Base-by-base conservation (phyloP, 345 rosid species). In the Abelmoschus esculentus region DNA sequence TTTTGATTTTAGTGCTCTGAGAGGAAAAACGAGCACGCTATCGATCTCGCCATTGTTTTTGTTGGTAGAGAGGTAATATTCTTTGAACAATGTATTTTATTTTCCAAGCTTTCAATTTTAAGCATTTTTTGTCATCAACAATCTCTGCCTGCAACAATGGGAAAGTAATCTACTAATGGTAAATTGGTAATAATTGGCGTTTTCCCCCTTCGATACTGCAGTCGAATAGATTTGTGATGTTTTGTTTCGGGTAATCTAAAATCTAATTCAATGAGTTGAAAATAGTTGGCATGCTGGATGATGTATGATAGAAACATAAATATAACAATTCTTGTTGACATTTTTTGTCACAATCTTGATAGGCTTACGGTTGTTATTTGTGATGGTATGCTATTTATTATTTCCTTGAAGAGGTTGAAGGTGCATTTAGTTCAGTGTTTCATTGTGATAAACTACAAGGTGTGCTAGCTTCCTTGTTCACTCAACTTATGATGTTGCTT, bases 11-110 rank as follows among this genome's bases (percentile, higher is more conserved):
- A 93, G 96, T 91, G 99, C 78, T 76, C 91, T 7, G 81, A 73
- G 75, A 83, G 81, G 29, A 82, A 90, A 74, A 74, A 66, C 72
- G 76, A 73, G 61, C 88, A 82, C 36, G 57, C 87, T 58, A 78
- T 84, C 73, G 93, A 88, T 74, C 80, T 91, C 22, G 96, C 93
- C 6, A 83, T 88, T 75, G 85, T 95, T 75, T 91, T 95, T 83
- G 81, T 91, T 26, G 98, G 97, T 71, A 83, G 87, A 76, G 87
- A 89, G 93, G 99, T 95, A 81, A 79, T 70, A 28, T 70, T 28
- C 63, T 66, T 28, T 7, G 71, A 61, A 1, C n/a, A 3, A 1
- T 18, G 14, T 28, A 29, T 47, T 5, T 52, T 28, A 28, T 65
- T 11, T 65, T 5, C 12, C 2, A 66, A 11, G 38, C 40, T 40